Percentiles rank a stretch among this genome's conserved stretches.
These are phyloP conservation scores for Plasmodium reichenowi DNA, from an alignment of 169 alveolate species.

Conservation along the genomic window DNA sequence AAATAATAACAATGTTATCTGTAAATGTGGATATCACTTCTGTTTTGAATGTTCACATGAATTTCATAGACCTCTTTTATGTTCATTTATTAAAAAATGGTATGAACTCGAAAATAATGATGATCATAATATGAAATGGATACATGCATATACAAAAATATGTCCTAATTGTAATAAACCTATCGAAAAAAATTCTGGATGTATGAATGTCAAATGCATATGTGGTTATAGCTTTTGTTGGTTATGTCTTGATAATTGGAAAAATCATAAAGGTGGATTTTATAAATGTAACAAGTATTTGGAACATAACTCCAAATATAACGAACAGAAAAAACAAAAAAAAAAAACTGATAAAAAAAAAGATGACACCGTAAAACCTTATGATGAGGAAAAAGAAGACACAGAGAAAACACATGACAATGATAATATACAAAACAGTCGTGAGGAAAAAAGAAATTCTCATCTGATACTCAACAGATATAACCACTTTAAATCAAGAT, in stretches of 20 bases:
- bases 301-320: neutral
- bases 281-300: slow-evolving; percentile 58
- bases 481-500: slow-evolving; percentile 51
- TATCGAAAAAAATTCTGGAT: slow-evolving; percentile 59
- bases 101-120: slow-evolving; percentile 24
- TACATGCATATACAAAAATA: slow-evolving; percentile 22
- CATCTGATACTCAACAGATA: slow-evolving; percentile 22
- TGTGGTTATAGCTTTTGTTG: slow-evolving; percentile 66
- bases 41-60: slow-evolving; percentile 32
- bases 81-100: slow-evolving; percentile 42
- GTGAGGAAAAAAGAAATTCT: slow-evolving; percentile 13
- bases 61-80: slow-evolving; percentile 47
- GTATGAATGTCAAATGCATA: slow-evolving; percentile 62
- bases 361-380: neutral
- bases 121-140: slow-evolving; percentile 48
- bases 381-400: neutral
- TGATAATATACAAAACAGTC: neutral
- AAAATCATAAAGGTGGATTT: slow-evolving; percentile 60
- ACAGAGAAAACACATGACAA: neutral
- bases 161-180: slow-evolving; percentile 56
- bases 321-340: neutral
- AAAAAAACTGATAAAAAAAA: neutral
- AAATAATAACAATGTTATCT: slow-evolving; percentile 10
- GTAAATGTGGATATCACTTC: slow-evolving; percentile 51
- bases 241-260: slow-evolving; percentile 46